phyloP scores from a whole-genome alignment of 805 yeast species.

The Kazachstania taianensis region DNA sequence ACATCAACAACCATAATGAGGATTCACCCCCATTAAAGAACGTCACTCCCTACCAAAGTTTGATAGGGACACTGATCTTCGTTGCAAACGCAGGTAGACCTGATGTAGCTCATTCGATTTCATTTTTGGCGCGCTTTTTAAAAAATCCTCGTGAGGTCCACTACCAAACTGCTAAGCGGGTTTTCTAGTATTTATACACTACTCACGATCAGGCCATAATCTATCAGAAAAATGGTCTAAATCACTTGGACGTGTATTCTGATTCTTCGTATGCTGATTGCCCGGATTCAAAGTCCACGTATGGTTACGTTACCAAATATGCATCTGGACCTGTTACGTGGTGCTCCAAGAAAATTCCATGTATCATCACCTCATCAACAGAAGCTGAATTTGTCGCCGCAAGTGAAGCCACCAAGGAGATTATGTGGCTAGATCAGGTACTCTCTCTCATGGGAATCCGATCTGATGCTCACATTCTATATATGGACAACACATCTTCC shows the following conservation, averaged over 20 bases:
- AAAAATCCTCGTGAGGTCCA: slow-evolving; percentile 7
- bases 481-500: slow-evolving; percentile 6
- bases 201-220: slow-evolving; percentile 1
- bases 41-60: slow-evolving; percentile 5
- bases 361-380: not conserved
- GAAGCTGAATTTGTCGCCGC: slow-evolving; percentile 3
- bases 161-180: slow-evolving; percentile 3
- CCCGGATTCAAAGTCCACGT: slow-evolving; percentile 1
- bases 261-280: slow-evolving; percentile 2
- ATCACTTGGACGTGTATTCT: not conserved
- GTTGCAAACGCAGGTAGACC: slow-evolving; percentile 9
- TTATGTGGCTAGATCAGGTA: slow-evolving; percentile 3
- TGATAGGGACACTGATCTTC: slow-evolving; percentile 5
- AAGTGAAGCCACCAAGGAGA: slow-evolving; percentile 1
- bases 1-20: not conserved
- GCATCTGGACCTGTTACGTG: slow-evolving; percentile 1
- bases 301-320: not conserved
- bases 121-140: slow-evolving; percentile 5
- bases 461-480: not conserved
- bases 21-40: not conserved
- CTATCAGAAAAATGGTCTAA: not conserved
- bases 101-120: slow-evolving; percentile 7
- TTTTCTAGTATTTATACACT: slow-evolving; percentile 5
- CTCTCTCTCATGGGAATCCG: slow-evolving; percentile 1
- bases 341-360: slow-evolving; percentile 1